Evolutionary conservation across 345 rosid genomes (phyloP).

Genomic region (Trapa incisa): DNA sequence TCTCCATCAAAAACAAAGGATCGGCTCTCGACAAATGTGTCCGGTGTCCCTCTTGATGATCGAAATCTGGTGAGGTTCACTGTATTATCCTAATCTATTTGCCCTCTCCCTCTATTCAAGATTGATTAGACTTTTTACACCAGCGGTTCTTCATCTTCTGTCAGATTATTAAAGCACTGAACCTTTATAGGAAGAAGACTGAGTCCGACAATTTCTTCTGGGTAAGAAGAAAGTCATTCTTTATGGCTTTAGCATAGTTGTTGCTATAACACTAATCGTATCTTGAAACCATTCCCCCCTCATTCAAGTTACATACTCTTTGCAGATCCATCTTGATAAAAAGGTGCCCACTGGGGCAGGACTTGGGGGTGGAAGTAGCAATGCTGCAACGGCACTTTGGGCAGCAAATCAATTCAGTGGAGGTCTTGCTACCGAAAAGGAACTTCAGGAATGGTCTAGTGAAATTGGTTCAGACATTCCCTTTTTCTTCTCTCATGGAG

Average conservation of each 20-base stretch:
- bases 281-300: neutral
- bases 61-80: conserved; percentile 44
- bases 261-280: neutral
- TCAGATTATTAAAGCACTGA: conserved; percentile 94
- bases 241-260: neutral
- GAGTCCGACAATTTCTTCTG: conserved; percentile 67
- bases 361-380: conserved; percentile 95
- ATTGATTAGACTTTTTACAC: neutral
- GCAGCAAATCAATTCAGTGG: conserved; percentile 91
- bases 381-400: conserved; percentile 99
- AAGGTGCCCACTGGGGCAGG: conserved; percentile 92
- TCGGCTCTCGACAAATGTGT: conserved; percentile 61
- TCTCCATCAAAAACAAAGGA: conserved; percentile 70
- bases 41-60: conserved; percentile 82
- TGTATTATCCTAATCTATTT: neutral
- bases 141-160: conserved; percentile 7
- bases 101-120: neutral
- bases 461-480: conserved; percentile 98
- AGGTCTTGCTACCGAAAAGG: conserved; percentile 59
- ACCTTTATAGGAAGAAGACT: conserved; percentile 80
- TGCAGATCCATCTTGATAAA: conserved; percentile 82
- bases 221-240: conserved; percentile 28
- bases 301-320: neutral
- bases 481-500: conserved; percentile 90
- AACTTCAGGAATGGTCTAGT: conserved; percentile 93